These are phyloP conservation scores for Orbilia brochopaga DNA, from an alignment of 2,329 filamentous ascomycete species.

Conservation along the genomic window DNA sequence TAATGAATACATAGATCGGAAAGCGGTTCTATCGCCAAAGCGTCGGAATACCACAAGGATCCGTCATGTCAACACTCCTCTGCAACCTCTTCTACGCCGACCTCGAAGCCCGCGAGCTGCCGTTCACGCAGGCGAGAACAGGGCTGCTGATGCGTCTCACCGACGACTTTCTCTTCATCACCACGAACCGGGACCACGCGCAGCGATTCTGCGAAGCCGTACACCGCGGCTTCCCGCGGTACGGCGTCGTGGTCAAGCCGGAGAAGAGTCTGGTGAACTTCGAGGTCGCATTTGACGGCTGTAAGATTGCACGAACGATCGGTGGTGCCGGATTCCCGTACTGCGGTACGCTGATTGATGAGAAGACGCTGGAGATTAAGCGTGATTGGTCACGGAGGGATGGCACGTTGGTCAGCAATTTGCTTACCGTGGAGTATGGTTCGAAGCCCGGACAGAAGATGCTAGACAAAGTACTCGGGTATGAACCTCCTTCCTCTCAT, in stretches of 20 bases:
- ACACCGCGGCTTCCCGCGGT: constrained; percentile 77
- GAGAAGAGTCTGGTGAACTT: constrained; percentile 88
- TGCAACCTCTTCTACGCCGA: constrained; percentile 97
- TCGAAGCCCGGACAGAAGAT: constrained; percentile 52
- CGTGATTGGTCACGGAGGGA: constrained; percentile 69
- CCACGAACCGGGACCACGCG: constrained; percentile 71
- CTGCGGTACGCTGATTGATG: constrained; percentile 81
- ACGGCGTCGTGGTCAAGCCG: constrained; percentile 78
- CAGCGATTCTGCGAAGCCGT: constrained; percentile 76
- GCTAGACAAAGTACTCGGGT: constrained; percentile 52
- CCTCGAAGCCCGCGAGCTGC: constrained; percentile 73
- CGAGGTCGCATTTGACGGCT: constrained; percentile 66
- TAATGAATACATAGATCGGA: too few relatives aligned
- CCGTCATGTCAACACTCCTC: constrained; percentile 80
- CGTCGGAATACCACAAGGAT: constrained; percentile 89
- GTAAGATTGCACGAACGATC: constrained; percentile 62
- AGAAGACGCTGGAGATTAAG: constrained; percentile 73
- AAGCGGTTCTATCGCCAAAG: constrained; percentile 88
- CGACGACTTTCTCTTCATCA: constrained; percentile 92
- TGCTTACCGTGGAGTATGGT: constrained; percentile 51
- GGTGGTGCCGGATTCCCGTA: constrained; percentile 74
- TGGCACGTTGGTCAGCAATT: constrained; percentile 58
- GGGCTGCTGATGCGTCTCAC: constrained; percentile 80
- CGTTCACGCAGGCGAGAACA: constrained; percentile 66
- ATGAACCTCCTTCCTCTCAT: constrained; percentile 2